Base-by-base conservation (phyloP, 768 basidiomycete genomes). In the Mycena albidolilacea region DNA sequence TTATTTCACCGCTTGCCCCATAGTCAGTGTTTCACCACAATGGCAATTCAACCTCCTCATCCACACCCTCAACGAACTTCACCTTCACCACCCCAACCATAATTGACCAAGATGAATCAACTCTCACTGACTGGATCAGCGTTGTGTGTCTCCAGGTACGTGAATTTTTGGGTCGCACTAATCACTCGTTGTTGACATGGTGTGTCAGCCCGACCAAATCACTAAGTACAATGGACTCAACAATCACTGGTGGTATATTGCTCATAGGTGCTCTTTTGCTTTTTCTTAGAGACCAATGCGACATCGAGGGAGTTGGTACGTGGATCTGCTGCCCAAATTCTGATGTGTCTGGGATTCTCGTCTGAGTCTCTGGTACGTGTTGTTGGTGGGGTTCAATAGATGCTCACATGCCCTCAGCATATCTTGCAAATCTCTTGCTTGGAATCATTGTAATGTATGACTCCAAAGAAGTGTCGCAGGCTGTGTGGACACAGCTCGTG, bases 271-370 rank as follows among this genome's bases (percentile, higher is more conserved):
- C 35, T 58, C 37, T 17, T 55, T 55, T 55, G 2, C 23, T 55
- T 5, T 17, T 10, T 54, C 6, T 69, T 14, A 69, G 67, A 54
- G n/a, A 52, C 15, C 21, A 69, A 54, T 69, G 67, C 38, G 30
- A 17, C 3, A 48, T 62, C 48, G 38, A 21, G 15, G 67, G 50
- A 2, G 15, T 52, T 35, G 23, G 23, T 23, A 23, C 23, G 23
- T 23, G 23, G 23, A 30, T 23, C 30, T 37, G 57, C 35, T 70
- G 69, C 54, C 69, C 69, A 15, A 70, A 70, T 63, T 6, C 54
- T 0, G 69, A 70, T 55, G 69, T 70, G 7, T 64, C 69, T 37
- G 69, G 69, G 3, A 70, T 70, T 55, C 69, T 70, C 14, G 69
- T 70, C 9, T 61, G 69, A 15, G 23, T 70, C 17, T 48, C 61